Evolutionary conservation across 2,329 filamentous ascomycete species (phyloP), one percentile per base, ranked within the genome.

Genomic region (Juglanconis sp.): DNA sequence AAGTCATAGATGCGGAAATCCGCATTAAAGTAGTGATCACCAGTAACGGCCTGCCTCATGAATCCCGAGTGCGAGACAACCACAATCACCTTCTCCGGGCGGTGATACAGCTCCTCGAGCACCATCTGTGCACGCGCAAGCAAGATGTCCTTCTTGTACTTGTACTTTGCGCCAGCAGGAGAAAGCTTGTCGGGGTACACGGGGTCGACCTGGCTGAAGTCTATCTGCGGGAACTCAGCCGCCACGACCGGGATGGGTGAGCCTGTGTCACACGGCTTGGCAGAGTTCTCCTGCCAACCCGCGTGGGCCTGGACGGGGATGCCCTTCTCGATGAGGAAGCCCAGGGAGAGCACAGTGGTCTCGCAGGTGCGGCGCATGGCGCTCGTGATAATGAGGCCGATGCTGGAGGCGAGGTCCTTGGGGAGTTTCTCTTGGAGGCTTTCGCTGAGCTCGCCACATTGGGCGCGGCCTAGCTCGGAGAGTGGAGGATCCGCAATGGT

Each of bases 31-130:
- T 77, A 86, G 74, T 76, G 82, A 64, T 75, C 76, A 2, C 84
- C 81, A 8, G 77, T 79, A 7, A 89, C 79, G 8, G 79, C 84
- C 3, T 77, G 70, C n/a, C 86, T 74, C 63, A 89, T 66, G 69
- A 89, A 89, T 0, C 81, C 85, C 2, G 86, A 85, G 72, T 89
- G 87, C 1, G 82, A 83, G 4, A 90, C 85, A 0, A 89, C 86
- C 9, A 87, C 77, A 57, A 90, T 79, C 55, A 86, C 76, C 65
- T 84, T 83, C 71, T 89, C 86, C 0, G 81, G 79, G 0, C 86
- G 77, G 11, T 66, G 65, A 62, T 80, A 76, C 31, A 90, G 74
- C 32, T 76, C 74, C 36, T 73, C 71, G 1, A 89, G 75, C 47
- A 77, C 78, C 0, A 72, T 69, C 65, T 81, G 79, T 0, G 80